Conservation (phyloP, 2,329 filamentous ascomycete species). For the Massarina eburnea region DNA sequence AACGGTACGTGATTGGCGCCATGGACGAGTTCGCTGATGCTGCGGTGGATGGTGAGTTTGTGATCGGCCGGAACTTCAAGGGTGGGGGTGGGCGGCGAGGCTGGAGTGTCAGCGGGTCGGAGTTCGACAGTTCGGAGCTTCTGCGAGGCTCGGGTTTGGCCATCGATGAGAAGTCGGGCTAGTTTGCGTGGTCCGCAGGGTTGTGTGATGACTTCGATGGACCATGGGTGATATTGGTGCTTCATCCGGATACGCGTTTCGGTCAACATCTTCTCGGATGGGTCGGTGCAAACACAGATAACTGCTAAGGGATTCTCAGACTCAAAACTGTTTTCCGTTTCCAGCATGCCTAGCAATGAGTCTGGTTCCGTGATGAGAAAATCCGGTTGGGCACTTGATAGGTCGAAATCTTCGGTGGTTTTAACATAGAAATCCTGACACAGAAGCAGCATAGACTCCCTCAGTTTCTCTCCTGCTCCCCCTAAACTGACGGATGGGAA, state of each 20-base stretch:
- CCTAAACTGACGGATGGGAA: conserved; percentile 24
- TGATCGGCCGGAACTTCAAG: conserved; percentile 9
- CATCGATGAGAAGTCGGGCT: conserved; percentile 24
- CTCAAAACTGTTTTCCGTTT: conserved; percentile 15
- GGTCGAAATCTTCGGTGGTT: conserved; percentile 13
- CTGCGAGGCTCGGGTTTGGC: conserved; percentile 20
- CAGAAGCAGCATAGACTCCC: conserved; percentile 26
- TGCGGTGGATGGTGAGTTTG: conserved; percentile 19
- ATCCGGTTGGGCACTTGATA: conserved; percentile 17
- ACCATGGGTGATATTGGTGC: conserved; percentile 29
- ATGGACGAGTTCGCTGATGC: conserved; percentile 23
- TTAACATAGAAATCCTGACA: conserved; percentile 29
- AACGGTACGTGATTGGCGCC: not conserved
- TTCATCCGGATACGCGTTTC: conserved; percentile 23
- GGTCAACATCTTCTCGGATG: conserved; percentile 25
- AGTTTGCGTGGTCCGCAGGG: conserved; percentile 34
- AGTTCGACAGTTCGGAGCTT: conserved; percentile 15
- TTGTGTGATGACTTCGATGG: conserved; percentile 27
- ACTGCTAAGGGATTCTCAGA: conserved; percentile 19
- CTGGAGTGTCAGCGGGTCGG: conserved; percentile 17
- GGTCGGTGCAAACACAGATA: conserved; percentile 32
- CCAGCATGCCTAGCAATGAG: conserved; percentile 24
- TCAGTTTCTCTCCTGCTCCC: conserved; percentile 25
- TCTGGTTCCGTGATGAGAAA: conserved; percentile 30
- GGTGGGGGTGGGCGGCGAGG: not conserved